Evolutionary conservation across 805 yeast genomes (phyloP), one percentile per base, ranked within the genome.

Genomic region (Lachancea quebecensis): DNA sequence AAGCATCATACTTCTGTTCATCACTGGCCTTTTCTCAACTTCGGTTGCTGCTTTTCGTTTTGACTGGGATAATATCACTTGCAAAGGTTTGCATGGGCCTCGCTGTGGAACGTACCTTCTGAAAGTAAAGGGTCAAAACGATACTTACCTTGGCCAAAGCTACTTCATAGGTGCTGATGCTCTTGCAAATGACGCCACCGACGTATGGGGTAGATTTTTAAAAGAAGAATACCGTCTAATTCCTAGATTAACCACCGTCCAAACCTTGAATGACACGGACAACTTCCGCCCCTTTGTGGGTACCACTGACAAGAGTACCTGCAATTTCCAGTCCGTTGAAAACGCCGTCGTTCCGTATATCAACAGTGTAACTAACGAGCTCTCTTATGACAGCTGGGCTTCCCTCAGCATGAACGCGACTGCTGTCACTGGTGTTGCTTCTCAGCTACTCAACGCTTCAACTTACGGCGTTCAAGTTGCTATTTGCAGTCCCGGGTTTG

Each of bases 381-480:
- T 50, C n/a, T 42, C 48, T 10, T 50, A 40, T 35, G 48, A 46
- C 27, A 42, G 40, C 10, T 50, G 51, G 51, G 45, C 49, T 11
- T 33, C 27, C 33, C 43, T 47, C 25, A 50, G 48, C 12, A 15
- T 16, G 21, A 48, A 50, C 39, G 16, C 43, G 14, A 35, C 49
- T 2, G 40, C 38, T 28, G 48, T 41, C 16, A 43, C 44, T 11
- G 51, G 46, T 2, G 39, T 50, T 35, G 50, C 50, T 9, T 40
- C 42, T 35, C 53, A 50, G 25, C 31, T 50, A 38, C 35, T 50
- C 28, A 46, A 50, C 27, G 42, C 54, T 33, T 35, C 52, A 4
- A 47, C 44, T 30, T 46, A 41, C 28, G 54, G 52, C 33, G 50
- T 50, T 28, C 54, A 48, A 40, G 42, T 47, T 29, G 54, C 54